Conservation (phyloP, 495 filamentous ascomycete species). For the Penicillium atrosanguineum region DNA sequence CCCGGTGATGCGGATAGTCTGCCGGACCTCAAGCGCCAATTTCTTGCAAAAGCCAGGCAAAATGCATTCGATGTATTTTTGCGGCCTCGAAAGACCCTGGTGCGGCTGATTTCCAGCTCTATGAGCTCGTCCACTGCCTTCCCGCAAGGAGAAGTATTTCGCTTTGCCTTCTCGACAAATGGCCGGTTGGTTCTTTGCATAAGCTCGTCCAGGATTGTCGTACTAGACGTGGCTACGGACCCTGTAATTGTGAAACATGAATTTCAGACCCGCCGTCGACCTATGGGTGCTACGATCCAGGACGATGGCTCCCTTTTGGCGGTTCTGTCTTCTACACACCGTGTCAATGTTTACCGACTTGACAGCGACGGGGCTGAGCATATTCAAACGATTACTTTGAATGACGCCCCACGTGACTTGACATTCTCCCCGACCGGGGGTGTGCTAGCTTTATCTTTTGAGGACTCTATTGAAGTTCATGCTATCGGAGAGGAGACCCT, state of each 20-base stretch:
- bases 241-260: conserved; percentile 66
- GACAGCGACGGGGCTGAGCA: conserved; percentile 58
- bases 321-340: conserved; percentile 75
- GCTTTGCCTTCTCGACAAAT: conserved; percentile 73
- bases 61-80: conserved; percentile 80
- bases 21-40: conserved; percentile 59
- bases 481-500: conserved; percentile 63
- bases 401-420: conserved; percentile 74
- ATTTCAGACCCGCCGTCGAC: conserved; percentile 74
- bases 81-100: conserved; percentile 63
- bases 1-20: conserved; percentile 53
- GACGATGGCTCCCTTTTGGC: conserved; percentile 77
- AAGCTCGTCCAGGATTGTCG: conserved; percentile 82
- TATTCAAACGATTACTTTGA: conserved; percentile 66
- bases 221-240: conserved; percentile 62
- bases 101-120: conserved; percentile 78
- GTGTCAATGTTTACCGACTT: conserved; percentile 78
- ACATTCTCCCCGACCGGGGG: conserved; percentile 76
- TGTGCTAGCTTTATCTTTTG: conserved; percentile 82
- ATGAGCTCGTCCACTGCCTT: conserved; percentile 78
- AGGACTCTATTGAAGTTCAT: conserved; percentile 82
- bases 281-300: conserved; percentile 72
- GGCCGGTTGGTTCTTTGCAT: conserved; percentile 74
- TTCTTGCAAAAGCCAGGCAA: conserved; percentile 67
- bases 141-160: conserved; percentile 81